phyloP scores from a whole-genome alignment of 2,329 filamentous ascomycete genomes.

The Karstenula rhodostoma region DNA sequence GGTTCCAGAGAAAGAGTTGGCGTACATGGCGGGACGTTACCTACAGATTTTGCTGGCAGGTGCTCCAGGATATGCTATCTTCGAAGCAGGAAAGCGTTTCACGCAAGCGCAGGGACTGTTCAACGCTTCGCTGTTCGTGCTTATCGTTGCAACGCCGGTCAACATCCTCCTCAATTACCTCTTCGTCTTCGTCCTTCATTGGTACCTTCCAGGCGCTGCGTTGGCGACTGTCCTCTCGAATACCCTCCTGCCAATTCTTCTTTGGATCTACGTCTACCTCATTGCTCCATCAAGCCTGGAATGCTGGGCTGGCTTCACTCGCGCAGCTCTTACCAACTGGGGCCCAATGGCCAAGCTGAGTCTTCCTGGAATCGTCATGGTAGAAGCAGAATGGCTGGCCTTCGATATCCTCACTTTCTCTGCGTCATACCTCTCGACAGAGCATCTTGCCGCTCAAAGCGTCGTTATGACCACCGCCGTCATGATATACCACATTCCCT shows the following conservation, averaged over 20 bases:
- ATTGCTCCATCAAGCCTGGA: constrained; percentile 49
- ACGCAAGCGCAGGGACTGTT: constrained; percentile 65
- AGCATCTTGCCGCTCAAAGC: constrained; percentile 81
- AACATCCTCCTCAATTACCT: constrained; percentile 61
- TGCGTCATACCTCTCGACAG: constrained; percentile 79
- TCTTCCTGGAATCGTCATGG: constrained; percentile 90
- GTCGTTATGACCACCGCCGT: constrained; percentile 47
- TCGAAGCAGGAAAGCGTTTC: constrained; percentile 64
- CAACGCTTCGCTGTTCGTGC: constrained; percentile 57
- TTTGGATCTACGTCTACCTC: constrained; percentile 57
- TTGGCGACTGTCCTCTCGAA: constrained; percentile 60
- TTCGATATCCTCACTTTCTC: constrained; percentile 69
- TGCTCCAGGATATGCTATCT: constrained; percentile 62
- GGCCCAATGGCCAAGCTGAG: constrained; percentile 86
- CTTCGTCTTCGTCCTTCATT: constrained; percentile 52
- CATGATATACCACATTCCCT: constrained; percentile 52
- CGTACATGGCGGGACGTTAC: constrained; percentile 60
- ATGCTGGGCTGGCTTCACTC: constrained; percentile 78
- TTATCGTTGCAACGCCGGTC: constrained; percentile 58
- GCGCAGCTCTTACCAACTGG: constrained; percentile 76
- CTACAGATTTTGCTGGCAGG: constrained; percentile 59
- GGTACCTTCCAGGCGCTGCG: constrained; percentile 62
- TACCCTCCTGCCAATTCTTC: constrained; percentile 57
- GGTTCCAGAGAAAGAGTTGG: constrained; percentile 58
- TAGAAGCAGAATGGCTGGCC: constrained; percentile 69